Evolutionary conservation across 2,329 filamentous ascomycete species (phyloP).

Genomic region (Fusarium paranaense): DNA sequence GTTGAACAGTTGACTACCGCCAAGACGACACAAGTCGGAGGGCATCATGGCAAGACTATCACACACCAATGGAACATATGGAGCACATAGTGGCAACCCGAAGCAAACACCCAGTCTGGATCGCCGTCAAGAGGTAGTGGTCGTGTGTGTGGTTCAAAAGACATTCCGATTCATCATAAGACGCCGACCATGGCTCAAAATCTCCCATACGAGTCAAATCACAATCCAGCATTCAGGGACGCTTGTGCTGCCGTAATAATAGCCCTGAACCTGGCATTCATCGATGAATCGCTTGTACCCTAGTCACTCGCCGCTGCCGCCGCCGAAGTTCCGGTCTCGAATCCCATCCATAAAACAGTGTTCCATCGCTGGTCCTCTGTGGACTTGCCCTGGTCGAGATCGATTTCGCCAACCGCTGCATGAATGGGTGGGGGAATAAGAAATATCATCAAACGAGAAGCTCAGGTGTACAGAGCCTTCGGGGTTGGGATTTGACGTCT

Average conservation of each 20-base stretch:
- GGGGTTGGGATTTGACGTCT: conserved; percentile 57
- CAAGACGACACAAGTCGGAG: not conserved
- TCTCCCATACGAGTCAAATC: conserved; percentile 45
- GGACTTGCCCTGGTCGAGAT: conserved; percentile 39
- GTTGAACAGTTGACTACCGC: not conserved
- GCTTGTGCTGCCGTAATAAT: conserved; percentile 45
- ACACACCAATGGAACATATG: conserved; percentile 5
- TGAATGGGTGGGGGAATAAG: conserved; percentile 26
- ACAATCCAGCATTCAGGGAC: conserved; percentile 44
- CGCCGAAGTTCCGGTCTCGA: conserved; percentile 34
- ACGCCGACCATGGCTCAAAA: conserved; percentile 47
- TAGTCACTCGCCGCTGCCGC: conserved; percentile 34
- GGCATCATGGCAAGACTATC: conserved; percentile 4
- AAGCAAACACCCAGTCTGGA: conserved; percentile 6
- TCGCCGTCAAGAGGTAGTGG: conserved; percentile 17
- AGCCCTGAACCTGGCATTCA: conserved; percentile 46
- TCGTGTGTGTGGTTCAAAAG: conserved; percentile 40
- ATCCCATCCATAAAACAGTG: conserved; percentile 39
- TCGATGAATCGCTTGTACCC: conserved; percentile 47
- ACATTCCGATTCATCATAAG: conserved; percentile 47
- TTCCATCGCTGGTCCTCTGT: conserved; percentile 44
- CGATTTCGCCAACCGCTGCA: conserved; percentile 40
- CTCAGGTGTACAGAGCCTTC: conserved; percentile 41
- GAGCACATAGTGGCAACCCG: conserved; percentile 19
- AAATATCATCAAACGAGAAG: conserved; percentile 39